A percentile compares a stretch with the other conserved stretches of the same genome.
phyloP scores from a whole-genome alignment of 73 alveolate species.

The Tetrahymena borealis region DNA sequence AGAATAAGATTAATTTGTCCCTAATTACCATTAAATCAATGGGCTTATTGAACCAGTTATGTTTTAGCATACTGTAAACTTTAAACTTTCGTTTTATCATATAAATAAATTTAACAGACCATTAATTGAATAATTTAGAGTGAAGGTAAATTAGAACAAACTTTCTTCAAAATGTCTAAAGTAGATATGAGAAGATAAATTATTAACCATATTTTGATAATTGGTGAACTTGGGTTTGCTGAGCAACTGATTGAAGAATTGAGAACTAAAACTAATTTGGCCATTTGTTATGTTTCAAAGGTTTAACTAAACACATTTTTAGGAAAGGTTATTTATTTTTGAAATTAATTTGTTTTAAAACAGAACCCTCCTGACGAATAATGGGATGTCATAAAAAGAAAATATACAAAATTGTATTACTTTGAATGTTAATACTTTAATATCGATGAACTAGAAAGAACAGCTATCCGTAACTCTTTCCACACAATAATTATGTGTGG shows the following conservation, averaged over 20 bases:
- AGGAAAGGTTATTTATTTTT: not conserved
- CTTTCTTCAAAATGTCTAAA: not conserved
- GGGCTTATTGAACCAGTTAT: not conserved
- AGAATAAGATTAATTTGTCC: not conserved
- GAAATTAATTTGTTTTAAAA: not conserved
- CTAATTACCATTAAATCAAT: not conserved
- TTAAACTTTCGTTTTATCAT: not conserved
- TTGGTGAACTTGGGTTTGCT: not conserved
- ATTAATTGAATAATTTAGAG: not conserved
- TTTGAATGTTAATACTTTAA: not conserved
- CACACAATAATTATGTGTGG: not conserved
- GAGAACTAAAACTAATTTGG: not conserved
- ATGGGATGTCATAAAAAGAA: not conserved
- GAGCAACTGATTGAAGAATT: not conserved
- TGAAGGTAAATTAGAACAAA: not conserved
- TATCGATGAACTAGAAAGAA: not conserved
- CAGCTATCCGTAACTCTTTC: not conserved
- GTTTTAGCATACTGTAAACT: not conserved
- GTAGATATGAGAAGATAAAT: not conserved
- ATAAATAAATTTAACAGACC: not conserved
- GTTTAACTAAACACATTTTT: not conserved
- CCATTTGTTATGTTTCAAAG: not conserved
- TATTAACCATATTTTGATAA: not conserved
- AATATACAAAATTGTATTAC: not conserved
- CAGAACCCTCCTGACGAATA: not conserved